phyloP scores from a whole-genome alignment of 306 rosid species.

The Pueraria montana region DNA sequence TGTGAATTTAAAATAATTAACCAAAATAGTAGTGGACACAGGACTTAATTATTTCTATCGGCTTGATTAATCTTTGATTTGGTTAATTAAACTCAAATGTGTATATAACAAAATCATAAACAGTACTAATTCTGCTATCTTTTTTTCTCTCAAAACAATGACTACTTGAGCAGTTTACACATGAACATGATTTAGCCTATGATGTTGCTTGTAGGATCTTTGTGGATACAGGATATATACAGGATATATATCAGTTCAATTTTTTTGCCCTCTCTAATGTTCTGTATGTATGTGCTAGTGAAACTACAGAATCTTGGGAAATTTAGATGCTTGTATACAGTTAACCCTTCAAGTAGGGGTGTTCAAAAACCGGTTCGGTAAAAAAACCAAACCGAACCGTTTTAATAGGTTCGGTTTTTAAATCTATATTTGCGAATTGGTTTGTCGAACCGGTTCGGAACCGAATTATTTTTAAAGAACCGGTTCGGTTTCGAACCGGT shows the following conservation, averaged over 20 bases:
- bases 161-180: conserved; percentile 1
- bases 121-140: neutral
- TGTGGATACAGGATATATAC: neutral
- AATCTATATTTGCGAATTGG: too few species aligned
- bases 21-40: too few species aligned
- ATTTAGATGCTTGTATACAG: neutral
- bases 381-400: too few species aligned
- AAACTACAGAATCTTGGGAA: conserved; percentile 18
- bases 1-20: too few species aligned
- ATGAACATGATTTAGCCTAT: neutral
- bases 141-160: neutral
- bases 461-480: too few species aligned
- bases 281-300: conserved; percentile 7
- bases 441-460: too few species aligned
- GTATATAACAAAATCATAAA: neutral
- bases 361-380: too few species aligned
- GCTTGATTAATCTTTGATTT: neutral
- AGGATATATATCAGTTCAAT: neutral
- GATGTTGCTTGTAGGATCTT: neutral
- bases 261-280: neutral
- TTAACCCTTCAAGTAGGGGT: conserved; percentile 57
- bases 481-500: too few species aligned
- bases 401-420: too few species aligned
- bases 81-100: neutral
- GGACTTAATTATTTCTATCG: neutral